Evolutionary conservation across 768 basidiomycete genomes (phyloP), one percentile per base, ranked within the genome.

Genomic region (Tricholoma terreum): DNA sequence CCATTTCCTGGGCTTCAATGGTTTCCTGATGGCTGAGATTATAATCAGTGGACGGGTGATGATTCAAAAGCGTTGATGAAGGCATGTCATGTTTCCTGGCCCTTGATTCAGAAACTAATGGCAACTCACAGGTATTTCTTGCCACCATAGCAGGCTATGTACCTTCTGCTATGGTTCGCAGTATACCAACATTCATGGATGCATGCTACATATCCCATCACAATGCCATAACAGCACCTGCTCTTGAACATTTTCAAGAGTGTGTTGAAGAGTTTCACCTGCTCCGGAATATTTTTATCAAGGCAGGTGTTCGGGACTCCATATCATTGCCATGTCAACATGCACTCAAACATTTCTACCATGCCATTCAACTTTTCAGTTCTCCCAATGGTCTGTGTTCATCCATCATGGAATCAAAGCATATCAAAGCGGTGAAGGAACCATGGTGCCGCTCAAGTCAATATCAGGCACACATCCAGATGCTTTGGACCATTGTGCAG

Each of bases 61-160:
- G 69, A 70, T 40, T 71, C 68, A 9, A 71, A 73, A 52, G 72
- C 69, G 4, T 50, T 72, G 3, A 72, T 73, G 72, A 73, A 73
- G 66, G 72, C 69, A 53, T 43, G 24, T 35, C 17, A 17, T 9
- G 5, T 17, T 46, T 49, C 19, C 11, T 35, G 4, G 24, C n/a
- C 34, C 14, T 21, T 40, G 24, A 34, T 42, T 35, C 34, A 35
- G 12, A 27, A 24, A 45, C n/a, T 33, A 19, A 56, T 36, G 27
- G 33, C 7, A 24, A 27, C 42, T 12, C 38, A 6, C n/a, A 65
- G 63, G 54, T 62, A 15, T 65, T 53, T 55, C 54, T 65, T 40
- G 14, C 49, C 14, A 63, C 66, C 9, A 63, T 27, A 27, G 24
- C 24, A 27, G 24, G 24, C 24, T 27, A 27, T 27, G 24, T 27